phyloP scores from a whole-genome alignment of 352 stramenopile genomes.

The Phytophthora citricola region DNA sequence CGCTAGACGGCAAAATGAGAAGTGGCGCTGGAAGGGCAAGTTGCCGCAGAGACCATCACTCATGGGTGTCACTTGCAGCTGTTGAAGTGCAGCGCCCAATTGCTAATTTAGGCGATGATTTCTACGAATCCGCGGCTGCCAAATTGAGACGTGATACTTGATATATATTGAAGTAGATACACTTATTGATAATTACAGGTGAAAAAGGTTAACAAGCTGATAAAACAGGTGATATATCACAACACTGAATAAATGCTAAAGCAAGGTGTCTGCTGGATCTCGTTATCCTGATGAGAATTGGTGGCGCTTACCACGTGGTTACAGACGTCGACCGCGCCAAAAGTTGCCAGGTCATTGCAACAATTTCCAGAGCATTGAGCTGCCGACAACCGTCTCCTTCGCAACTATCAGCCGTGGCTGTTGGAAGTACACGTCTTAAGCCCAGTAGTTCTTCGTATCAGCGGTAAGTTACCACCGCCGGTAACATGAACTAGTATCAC shows the following conservation, averaged over 20 bases:
- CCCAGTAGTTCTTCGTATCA: too few relatives aligned
- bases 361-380: too few relatives aligned
- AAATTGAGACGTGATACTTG: neutral
- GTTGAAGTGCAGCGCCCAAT: slow-evolving; percentile 11
- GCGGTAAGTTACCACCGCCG: too few relatives aligned
- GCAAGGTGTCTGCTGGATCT: neutral
- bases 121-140: neutral
- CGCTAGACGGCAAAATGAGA: slow-evolving; percentile 27
- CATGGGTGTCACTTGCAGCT: slow-evolving; percentile 15
- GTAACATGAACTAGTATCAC: too few relatives aligned
- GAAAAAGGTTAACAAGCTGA: too few relatives aligned
- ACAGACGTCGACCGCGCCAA: slow-evolving; percentile 6
- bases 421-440: too few relatives aligned
- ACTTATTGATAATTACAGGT: slow-evolving; percentile 2
- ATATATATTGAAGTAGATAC: slow-evolving; percentile 16
- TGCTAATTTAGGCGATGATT: neutral
- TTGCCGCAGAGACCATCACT: slow-evolving; percentile 24
- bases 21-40: slow-evolving; percentile 13
- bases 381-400: too few relatives aligned
- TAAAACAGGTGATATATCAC: too few relatives aligned
- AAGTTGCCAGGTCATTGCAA: neutral
- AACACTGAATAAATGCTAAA: too few relatives aligned
- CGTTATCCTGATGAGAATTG: neutral
- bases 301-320: slow-evolving; percentile 12
- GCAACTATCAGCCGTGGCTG: too few relatives aligned